These are phyloP conservation scores for Macrolepiota fuliginosa DNA, from an alignment of 768 basidiomycete species.

Conservation along the genomic window DNA sequence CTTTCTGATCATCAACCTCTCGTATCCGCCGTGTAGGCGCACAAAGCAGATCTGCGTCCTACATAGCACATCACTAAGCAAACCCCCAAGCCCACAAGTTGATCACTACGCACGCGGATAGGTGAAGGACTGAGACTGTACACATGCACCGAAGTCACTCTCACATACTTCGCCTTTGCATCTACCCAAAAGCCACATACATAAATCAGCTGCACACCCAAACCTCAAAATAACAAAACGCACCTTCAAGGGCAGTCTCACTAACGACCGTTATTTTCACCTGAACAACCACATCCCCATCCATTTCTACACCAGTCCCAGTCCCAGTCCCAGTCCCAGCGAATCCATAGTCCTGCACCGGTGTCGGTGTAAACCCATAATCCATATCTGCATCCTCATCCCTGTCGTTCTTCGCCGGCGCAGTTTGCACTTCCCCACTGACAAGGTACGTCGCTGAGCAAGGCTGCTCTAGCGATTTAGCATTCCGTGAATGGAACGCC, in stretches of 20 bases:
- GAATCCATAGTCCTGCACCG: not conserved
- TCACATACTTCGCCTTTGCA: conserved; percentile 49
- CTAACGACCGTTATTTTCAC: conserved; percentile 56
- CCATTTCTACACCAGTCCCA: conserved; percentile 27
- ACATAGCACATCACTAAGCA: not conserved
- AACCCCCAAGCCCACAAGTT: conserved; percentile 2
- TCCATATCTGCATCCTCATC: conserved; percentile 31
- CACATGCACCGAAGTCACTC: conserved; percentile 56
- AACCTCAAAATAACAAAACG: conserved; percentile 17
- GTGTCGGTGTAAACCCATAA: conserved; percentile 22
- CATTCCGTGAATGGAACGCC: conserved; percentile 44
- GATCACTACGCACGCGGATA: conserved; percentile 45
- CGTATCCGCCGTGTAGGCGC: conserved; percentile 37
- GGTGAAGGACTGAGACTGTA: conserved; percentile 72
- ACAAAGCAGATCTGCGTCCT: conserved; percentile 49
- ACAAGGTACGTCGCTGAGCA: conserved; percentile 71
- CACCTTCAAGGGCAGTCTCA: conserved; percentile 66
- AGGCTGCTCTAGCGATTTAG: conserved; percentile 36
- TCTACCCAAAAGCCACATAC: conserved; percentile 32
- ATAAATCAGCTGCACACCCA: not conserved
- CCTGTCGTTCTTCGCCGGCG: not conserved
- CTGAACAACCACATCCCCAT: conserved; percentile 29
- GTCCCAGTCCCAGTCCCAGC: conserved; percentile 13
- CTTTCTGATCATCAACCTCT: conserved; percentile 39
- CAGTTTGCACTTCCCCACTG: conserved; percentile 45